Conservation (phyloP, 2,329 filamentous ascomycete genomes). For the Cladosporium sp. region DNA sequence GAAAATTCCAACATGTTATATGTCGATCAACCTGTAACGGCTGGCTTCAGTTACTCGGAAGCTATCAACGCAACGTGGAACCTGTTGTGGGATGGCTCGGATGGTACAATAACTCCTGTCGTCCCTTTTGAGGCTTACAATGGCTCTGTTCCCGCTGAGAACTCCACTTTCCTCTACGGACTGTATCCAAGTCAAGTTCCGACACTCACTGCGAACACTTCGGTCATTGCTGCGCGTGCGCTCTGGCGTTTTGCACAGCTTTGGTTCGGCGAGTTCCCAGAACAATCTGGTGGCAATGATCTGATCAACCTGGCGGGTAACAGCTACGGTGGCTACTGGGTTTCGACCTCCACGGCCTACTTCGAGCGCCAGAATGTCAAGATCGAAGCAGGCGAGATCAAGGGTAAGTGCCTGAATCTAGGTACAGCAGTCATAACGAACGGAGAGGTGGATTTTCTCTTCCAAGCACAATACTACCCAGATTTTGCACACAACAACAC, state of each 20-base stretch:
- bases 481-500: slow-evolving; percentile 59
- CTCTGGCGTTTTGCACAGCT: slow-evolving; percentile 60
- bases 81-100: slow-evolving; percentile 35
- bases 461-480: slow-evolving; percentile 55
- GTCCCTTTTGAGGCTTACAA: slow-evolving; percentile 19
- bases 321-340: slow-evolving; percentile 54
- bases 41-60: slow-evolving; percentile 62
- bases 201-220: slow-evolving; percentile 16
- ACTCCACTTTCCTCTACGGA: slow-evolving; percentile 22
- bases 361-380: slow-evolving; percentile 58
- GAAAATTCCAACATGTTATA: slow-evolving; percentile 38
- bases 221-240: slow-evolving; percentile 32
- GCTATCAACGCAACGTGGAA: slow-evolving; percentile 57
- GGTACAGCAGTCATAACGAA: slow-evolving; percentile 64
- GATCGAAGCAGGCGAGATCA: slow-evolving; percentile 35
- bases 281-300: slow-evolving; percentile 16
- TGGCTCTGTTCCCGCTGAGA: slow-evolving; percentile 16
- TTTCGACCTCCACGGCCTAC: slow-evolving; percentile 51
- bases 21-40: slow-evolving; percentile 43
- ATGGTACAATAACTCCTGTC: slow-evolving; percentile 25
- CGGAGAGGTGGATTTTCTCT: slow-evolving; percentile 61
- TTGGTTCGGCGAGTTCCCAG: slow-evolving; percentile 33
- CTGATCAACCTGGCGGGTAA: slow-evolving; percentile 21
- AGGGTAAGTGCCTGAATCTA: slow-evolving; percentile 51
- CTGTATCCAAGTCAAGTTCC: slow-evolving; percentile 19